Base-by-base conservation (phyloP, 495 filamentous ascomycete genomes). In the Oleoguttula mirabilis region DNA sequence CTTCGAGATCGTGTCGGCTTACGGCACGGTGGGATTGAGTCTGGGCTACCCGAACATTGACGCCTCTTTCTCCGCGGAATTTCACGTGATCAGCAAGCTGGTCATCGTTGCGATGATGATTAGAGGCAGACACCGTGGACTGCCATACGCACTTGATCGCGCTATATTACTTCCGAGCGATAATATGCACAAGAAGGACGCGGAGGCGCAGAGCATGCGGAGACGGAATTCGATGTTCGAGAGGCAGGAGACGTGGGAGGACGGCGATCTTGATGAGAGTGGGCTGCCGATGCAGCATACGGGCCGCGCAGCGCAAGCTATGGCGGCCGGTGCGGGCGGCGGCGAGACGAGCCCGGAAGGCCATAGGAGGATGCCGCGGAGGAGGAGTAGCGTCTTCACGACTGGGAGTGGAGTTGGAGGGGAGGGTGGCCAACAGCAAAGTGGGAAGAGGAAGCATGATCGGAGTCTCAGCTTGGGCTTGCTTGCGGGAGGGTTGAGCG, bases 81-180 rank as follows among this genome's bases (percentile, higher is more conserved):
- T 98, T 56, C 70, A 66, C 4, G 69, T 78, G 3, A 57, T 94
- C 8, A 82, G 80, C n/a, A 95, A 94, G 52, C 73, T 98, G 21
- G 79, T 95, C 30, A 80, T 98, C 47, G 81, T 94, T 31, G 82
- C 84, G 21, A 93, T 94, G 86, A 80, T 92, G 64, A 72, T 95
- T 30, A 82, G 88, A 55, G 88, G 88, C 17, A 72, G 88, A 1
- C 90, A 95, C 58, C 82, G 88, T 63, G 88, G 90, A 21, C 66
- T 98, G 0, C 88, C 88, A 0, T 93, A 94, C 56, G 77, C 84
- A 7, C 75, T 98, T 0, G 90, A 98, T 54, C 80, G 87, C 2
- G 90, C 90, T 36, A 86, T 96, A 33, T 61, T 88, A 2, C 70
- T 93, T 11, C 84, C 87, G 3, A 79, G 76, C 28, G 86, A 93